Conservation (phyloP, 306 rosid species). For the Cicer chorassanicum region DNA sequence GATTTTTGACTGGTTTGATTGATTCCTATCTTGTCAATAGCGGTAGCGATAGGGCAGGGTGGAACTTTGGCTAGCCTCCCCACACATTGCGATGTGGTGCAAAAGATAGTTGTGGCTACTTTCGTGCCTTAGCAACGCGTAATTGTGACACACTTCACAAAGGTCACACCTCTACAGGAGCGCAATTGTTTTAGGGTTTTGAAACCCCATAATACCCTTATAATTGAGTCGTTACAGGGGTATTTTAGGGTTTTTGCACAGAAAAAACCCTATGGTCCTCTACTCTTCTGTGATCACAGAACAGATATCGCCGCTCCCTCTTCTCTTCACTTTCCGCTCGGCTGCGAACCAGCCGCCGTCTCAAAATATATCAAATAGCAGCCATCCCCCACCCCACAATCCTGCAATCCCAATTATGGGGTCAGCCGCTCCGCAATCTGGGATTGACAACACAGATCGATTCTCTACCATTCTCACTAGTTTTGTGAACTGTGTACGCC, state of each 20-base stretch:
- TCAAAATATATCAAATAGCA: too few relatives aligned
- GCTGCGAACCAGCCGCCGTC: not conserved
- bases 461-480: slow-evolving; percentile 1
- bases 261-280: not conserved
- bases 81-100: not conserved
- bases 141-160: not conserved
- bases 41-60: not conserved
- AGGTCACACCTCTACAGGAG: not conserved
- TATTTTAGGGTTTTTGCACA: not conserved
- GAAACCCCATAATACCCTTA: slow-evolving; percentile 3
- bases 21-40: not conserved
- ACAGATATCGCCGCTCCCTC: not conserved
- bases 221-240: not conserved
- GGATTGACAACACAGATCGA: not conserved
- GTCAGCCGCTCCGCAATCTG: not conserved
- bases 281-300: not conserved
- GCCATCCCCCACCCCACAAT: not conserved
- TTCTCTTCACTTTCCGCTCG: not conserved
- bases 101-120: not conserved
- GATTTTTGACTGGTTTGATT: slow-evolving; percentile 2
- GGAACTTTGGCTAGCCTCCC: not conserved
- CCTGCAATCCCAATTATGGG: not conserved
- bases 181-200: not conserved
- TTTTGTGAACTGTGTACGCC: not conserved
- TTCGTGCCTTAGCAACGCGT: not conserved